Percentiles rank a stretch among this genome's conserved stretches.
These are phyloP conservation scores for Cladophialophora bantiana DNA, from an alignment of 2,329 filamentous ascomycete species.

Conservation along the genomic window DNA sequence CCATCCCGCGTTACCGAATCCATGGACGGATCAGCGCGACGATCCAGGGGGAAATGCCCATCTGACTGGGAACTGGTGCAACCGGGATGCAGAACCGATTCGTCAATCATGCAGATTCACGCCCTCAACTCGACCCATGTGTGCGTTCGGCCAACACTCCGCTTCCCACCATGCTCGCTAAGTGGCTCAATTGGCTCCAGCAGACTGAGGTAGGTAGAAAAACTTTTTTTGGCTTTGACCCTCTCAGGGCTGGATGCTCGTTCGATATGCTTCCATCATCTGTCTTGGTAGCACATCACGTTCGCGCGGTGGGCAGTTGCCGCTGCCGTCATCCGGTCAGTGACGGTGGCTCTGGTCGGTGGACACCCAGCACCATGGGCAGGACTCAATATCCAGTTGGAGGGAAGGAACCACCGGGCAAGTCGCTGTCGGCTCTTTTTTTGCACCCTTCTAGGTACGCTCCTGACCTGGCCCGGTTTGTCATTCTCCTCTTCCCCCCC, in stretches of 20 bases:
- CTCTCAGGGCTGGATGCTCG: background rate
- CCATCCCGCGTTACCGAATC: conserved; percentile 1
- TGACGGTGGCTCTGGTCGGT: background rate
- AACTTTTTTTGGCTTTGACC: background rate
- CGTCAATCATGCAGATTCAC: background rate
- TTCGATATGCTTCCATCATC: conserved; percentile 1
- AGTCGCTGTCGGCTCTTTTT: background rate
- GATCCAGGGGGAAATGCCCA: conserved; percentile 1
- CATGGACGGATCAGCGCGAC: background rate
- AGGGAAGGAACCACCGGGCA: background rate
- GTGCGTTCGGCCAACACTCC: background rate
- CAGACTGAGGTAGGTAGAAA: background rate
- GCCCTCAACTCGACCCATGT: background rate
- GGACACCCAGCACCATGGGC: conserved; percentile 2
- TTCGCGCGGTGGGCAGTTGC: background rate
- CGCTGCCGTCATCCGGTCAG: conserved; percentile 19
- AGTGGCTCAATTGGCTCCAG: background rate
- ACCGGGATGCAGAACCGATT: background rate
- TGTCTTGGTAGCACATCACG: background rate
- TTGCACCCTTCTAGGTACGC: conserved; percentile 13
- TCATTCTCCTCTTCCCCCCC: conserved; percentile 9
- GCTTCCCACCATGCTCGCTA: background rate
- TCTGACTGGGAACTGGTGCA: background rate
- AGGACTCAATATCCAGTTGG: conserved; percentile 12
- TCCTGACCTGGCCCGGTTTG: conserved; percentile 6